Evolutionary conservation across 768 basidiomycete genomes (phyloP), one percentile per base, ranked within the genome.

Genomic region (Myochromella boudieri): DNA sequence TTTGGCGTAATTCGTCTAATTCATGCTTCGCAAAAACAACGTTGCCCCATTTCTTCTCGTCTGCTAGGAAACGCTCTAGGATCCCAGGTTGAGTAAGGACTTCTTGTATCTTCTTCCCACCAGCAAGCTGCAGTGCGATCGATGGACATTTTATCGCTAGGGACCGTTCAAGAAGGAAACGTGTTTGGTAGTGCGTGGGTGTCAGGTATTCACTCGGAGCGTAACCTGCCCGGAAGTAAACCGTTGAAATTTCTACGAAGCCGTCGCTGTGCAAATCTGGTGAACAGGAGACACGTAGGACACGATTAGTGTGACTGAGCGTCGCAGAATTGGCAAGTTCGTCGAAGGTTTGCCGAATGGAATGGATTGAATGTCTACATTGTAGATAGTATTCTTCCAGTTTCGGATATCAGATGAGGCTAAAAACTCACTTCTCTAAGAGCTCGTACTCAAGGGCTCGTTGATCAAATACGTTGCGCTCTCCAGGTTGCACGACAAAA

Each of bases 391-490:
- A 42, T 21, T 37, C n/a, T 40, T 26, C 14, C 21, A 33, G 11
- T 21, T 17, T 42, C 25, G 12, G 25, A 24, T 11, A 17, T 6
- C 18, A 26, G 14, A 17, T 6, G 21, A 21, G 11, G 8, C 5
- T 15, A 41, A 17, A 26, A 3, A 67, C 77, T 38, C 60, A 93
- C 93, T 67, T 79, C 57, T 92, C 82, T 0, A 91, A 64, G 0
- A 99, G 72, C 51, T 91, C 85, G 51, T 91, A 97, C 66, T 98
- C 92, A 18, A 98, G 67, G 71, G 78, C 81, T 11, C 86, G 76
- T 63, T 99, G 95, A 64, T 98, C 95, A 61, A 97, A 98, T 4
- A 95, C 80, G 65, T 99, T 99, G 28, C 95, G 77, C 63, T 98
- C 95, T 32, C 81, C 78, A 3, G 82, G 76, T 58, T 95, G 94